A percentile compares a stretch with the other conserved stretches of the same genome.
phyloP scores from a whole-genome alignment of 2,329 filamentous ascomycete genomes.

The Colletotrichum liriopes region DNA sequence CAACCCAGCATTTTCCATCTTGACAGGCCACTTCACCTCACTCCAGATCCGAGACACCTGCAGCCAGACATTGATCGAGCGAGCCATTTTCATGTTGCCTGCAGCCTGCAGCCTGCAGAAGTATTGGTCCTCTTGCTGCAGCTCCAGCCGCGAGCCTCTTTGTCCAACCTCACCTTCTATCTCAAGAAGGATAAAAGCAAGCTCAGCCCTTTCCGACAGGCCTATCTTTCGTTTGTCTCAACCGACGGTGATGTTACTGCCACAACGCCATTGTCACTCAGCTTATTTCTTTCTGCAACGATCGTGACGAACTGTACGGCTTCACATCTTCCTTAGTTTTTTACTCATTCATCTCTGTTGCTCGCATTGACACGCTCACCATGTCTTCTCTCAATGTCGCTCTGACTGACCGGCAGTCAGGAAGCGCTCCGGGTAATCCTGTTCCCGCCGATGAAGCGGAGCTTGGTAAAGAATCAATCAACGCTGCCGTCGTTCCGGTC shows the following conservation, averaged over 20 bases:
- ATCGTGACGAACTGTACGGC: not conserved
- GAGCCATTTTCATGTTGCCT: not conserved
- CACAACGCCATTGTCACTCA: not conserved
- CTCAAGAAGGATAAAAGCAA: not conserved
- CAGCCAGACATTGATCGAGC: not conserved
- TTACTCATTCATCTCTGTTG: not conserved
- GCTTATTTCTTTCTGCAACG: not conserved
- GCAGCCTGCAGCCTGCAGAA: not conserved
- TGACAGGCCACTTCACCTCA: not conserved
- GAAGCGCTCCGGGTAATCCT: not conserved
- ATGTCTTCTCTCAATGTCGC: not conserved
- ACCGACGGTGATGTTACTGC: not conserved
- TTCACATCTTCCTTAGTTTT: not conserved
- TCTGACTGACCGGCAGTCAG: not conserved
- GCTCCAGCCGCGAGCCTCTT: too few species aligned
- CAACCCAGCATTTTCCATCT: not conserved
- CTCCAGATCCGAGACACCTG: not conserved
- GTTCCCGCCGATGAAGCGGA: not conserved
- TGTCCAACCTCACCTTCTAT: too few species aligned
- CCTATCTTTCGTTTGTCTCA: too few species aligned
- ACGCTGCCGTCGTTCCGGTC: not conserved
- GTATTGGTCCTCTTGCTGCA: not conserved
- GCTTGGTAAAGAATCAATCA: not conserved
- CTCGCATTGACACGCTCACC: too few species aligned
- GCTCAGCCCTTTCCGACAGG: not conserved